These are phyloP conservation scores for Eucalyptus marginata DNA, from an alignment of 345 rosid genomes.

Conservation along the genomic window DNA sequence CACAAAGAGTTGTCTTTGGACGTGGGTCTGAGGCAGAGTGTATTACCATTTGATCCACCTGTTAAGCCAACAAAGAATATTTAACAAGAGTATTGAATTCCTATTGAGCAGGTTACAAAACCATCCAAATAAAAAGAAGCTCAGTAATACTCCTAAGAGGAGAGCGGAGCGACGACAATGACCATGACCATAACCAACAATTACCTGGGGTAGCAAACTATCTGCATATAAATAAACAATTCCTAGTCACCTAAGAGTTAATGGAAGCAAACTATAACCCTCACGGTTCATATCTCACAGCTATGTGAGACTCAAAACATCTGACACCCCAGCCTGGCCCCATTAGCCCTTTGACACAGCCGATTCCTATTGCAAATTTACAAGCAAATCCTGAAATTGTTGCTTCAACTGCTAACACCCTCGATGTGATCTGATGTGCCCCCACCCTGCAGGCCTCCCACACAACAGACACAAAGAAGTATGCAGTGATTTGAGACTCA, in stretches of 20 bases:
- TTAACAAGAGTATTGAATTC: not conserved
- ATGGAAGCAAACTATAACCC: not conserved
- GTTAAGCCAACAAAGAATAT: not conserved
- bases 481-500: not conserved
- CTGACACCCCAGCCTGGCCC: not conserved
- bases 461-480: not conserved
- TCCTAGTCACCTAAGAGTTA: not conserved
- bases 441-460: not conserved
- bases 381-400: not conserved
- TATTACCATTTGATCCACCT: constrained; percentile 99
- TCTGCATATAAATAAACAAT: not conserved
- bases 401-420: not conserved
- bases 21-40: constrained; percentile 87
- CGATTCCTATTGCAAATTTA: not conserved
- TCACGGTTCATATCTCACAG: not conserved
- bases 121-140: not conserved
- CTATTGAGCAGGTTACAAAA: not conserved
- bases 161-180: not conserved
- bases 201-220: not conserved
- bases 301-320: not conserved
- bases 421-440: not conserved
- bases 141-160: not conserved
- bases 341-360: not conserved
- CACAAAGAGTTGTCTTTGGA: constrained; percentile 79
- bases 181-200: not conserved